A percentile compares a stretch with the other conserved stretches of the same genome.
phyloP scores from a whole-genome alignment of 352 stramenopile genomes.

The Globisporangium spinosum region DNA sequence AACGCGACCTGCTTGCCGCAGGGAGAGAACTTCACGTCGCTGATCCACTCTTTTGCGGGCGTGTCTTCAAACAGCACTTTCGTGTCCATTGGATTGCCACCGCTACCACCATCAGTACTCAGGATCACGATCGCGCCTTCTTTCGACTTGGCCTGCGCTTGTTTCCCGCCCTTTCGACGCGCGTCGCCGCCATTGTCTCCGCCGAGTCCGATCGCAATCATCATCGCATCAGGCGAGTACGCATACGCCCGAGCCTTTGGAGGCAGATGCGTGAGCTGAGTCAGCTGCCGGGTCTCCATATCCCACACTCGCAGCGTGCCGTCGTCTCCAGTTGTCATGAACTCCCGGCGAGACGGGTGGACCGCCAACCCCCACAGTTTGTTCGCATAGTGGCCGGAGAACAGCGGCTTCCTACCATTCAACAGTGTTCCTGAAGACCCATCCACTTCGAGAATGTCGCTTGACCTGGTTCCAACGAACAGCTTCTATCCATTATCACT shows the following conservation, averaged over 20 bases:
- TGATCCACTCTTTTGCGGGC: conserved; percentile 71
- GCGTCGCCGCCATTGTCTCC: conserved; percentile 42
- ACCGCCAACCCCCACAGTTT: conserved; percentile 83
- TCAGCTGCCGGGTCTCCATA: conserved; percentile 49
- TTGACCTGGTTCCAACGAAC: conserved; percentile 84
- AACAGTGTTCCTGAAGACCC: conserved; percentile 34
- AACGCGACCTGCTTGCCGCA: conserved; percentile 43
- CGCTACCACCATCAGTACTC: conserved; percentile 11
- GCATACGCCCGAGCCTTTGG: conserved; percentile 69
- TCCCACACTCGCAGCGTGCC: conserved; percentile 82
- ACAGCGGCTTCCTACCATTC: conserved; percentile 34
- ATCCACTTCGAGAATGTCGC: conserved; percentile 84
- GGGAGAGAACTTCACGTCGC: conserved; percentile 73
- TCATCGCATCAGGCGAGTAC: conserved; percentile 83
- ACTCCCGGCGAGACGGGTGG: conserved; percentile 60
- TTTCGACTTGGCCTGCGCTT: conserved; percentile 29
- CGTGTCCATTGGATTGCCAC: conserved; percentile 5
- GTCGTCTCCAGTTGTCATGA: conserved; percentile 80
- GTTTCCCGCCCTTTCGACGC: conserved; percentile 29
- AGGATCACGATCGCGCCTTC: conserved; percentile 53
- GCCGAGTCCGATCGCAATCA: conserved; percentile 81
- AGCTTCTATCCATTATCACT: conserved; percentile 40
- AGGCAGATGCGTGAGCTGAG: conserved; percentile 33
- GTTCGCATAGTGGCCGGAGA: conserved; percentile 61
- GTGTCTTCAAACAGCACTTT: conserved; percentile 54